These are phyloP conservation scores for Pseudogymnoascus verrucosus DNA, from an alignment of 2,329 filamentous ascomycete genomes.

Conservation along the genomic window DNA sequence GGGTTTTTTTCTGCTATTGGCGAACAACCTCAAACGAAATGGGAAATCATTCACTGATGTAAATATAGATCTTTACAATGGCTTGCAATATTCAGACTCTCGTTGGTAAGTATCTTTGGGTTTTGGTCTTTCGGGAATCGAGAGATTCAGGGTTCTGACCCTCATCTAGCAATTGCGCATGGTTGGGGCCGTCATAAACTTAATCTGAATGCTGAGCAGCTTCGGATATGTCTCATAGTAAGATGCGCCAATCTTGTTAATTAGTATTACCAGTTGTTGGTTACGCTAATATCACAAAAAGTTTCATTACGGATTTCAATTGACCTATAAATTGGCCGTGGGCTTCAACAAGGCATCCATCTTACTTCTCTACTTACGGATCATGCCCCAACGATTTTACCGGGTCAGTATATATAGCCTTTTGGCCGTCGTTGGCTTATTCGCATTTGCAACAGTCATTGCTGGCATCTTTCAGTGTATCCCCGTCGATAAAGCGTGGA, in stretches of 20 bases:
- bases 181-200: slow-evolving; percentile 15
- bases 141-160: background rate
- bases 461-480: slow-evolving; percentile 15
- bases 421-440: slow-evolving; percentile 10
- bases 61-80: slow-evolving; percentile 12
- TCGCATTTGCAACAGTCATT: slow-evolving; percentile 13
- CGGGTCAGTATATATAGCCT: slow-evolving; percentile 8
- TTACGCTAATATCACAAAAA: background rate
- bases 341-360: slow-evolving; percentile 9
- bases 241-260: background rate
- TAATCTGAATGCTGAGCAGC: slow-evolving; percentile 6
- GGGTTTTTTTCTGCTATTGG: background rate
- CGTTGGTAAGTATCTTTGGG: slow-evolving; percentile 9
- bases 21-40: background rate
- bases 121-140: background rate
- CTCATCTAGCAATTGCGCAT: slow-evolving; percentile 4
- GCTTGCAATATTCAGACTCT: slow-evolving; percentile 13
- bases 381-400: background rate
- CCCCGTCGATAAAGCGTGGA: slow-evolving; percentile 15
- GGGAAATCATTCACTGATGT: background rate
- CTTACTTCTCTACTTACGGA: background rate
- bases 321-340: slow-evolving; percentile 15
- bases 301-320: slow-evolving; percentile 16
- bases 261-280: background rate
- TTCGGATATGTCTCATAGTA: slow-evolving; percentile 13